Evolutionary conservation across 805 yeast genomes (phyloP).

Genomic region (Monosporozyma aquatica): DNA sequence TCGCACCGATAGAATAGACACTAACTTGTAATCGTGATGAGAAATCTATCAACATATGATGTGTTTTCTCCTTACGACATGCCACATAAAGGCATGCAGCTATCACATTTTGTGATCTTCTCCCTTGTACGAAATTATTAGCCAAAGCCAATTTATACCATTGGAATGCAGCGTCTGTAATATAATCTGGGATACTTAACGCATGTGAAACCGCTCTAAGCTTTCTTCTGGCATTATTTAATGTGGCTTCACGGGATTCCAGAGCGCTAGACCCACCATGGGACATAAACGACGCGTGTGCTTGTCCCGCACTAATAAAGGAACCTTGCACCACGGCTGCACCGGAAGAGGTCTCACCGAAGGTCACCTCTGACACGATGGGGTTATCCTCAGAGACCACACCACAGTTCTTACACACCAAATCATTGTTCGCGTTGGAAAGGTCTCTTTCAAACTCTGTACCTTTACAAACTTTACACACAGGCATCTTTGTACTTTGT

Average conservation of each 20-base stretch:
- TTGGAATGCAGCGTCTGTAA: conserved; percentile 76
- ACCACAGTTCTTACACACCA: conserved; percentile 80
- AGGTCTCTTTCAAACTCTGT: conserved; percentile 45
- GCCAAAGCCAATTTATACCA: conserved; percentile 86
- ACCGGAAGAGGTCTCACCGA: conserved; percentile 86
- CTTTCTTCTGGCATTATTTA: conserved; percentile 72
- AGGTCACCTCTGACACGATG: conserved; percentile 90
- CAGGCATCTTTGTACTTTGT: conserved; percentile 9
- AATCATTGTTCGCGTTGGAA: conserved; percentile 57
- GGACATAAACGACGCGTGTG: conserved; percentile 50
- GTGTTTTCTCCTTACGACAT: conserved; percentile 83
- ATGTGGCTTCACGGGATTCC: conserved; percentile 84
- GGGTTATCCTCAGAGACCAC: conserved; percentile 84
- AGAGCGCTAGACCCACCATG: conserved; percentile 60
- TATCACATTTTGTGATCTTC: conserved; percentile 88
- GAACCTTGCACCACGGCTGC: conserved; percentile 96
- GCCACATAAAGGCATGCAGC: conserved; percentile 94
- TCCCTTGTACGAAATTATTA: conserved; percentile 91
- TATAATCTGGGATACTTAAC: conserved; percentile 70
- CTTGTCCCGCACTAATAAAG: conserved; percentile 81
- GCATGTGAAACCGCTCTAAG: conserved; percentile 74
- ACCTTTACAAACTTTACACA: conserved; percentile 44
- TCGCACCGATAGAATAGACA: conserved; percentile 92
- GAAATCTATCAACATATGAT: conserved; percentile 93
- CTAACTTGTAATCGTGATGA: conserved; percentile 82